A percentile compares a stretch with the other conserved stretches of the same genome.
Conservation (phyloP, 441 rosid genomes). For the Aquilaria agallochum region DNA sequence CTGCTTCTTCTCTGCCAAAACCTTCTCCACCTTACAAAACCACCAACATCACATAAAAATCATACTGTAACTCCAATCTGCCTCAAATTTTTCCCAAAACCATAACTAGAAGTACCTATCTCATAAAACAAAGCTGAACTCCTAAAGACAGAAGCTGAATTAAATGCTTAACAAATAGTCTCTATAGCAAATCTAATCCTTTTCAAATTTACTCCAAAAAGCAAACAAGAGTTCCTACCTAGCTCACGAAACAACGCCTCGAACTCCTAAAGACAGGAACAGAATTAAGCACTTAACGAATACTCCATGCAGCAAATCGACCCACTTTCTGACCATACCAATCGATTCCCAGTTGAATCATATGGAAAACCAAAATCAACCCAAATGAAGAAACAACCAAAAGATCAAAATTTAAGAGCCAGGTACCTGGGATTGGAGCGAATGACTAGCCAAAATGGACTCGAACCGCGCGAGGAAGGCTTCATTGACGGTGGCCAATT, state of each 20-base stretch:
- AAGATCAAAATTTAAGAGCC: neutral
- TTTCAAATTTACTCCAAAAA: no score
- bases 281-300: no score
- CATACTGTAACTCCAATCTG: no score
- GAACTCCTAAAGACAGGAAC: no score
- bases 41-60: no score
- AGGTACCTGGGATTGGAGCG: slow-evolving; percentile 39
- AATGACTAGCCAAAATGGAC: slow-evolving; percentile 13
- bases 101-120: neutral
- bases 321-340: neutral
- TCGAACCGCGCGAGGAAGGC: slow-evolving; percentile 46
- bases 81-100: neutral
- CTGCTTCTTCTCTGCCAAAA: slow-evolving; percentile 27
- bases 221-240: no score
- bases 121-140: neutral
- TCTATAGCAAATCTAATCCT: no score
- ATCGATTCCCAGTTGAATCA: neutral
- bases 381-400: neutral
- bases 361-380: neutral
- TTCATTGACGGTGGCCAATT: slow-evolving; percentile 49
- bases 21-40: slow-evolving; percentile 44
- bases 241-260: no score
- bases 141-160: neutral
- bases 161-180: neutral
- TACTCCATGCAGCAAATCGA: neutral